phyloP scores from a whole-genome alignment of 345 rosid genomes.

The Cardiospermum halicacabum region DNA sequence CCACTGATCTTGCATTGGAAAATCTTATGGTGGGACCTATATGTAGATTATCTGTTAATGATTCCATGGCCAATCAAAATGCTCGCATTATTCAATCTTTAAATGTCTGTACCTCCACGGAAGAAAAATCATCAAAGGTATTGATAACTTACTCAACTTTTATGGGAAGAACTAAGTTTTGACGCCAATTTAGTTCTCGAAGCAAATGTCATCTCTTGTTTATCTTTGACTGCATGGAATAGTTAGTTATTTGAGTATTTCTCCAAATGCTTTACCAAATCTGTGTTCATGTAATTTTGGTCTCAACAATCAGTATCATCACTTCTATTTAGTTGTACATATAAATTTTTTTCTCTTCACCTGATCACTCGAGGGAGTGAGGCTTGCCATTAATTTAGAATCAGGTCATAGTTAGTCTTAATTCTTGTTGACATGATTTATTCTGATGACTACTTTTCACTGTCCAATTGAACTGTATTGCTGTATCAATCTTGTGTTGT shows the following conservation, averaged over 20 bases:
- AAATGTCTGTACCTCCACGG: constrained; percentile 37
- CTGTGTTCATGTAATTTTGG: background rate
- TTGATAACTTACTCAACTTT: background rate
- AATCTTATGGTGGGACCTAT: constrained; percentile 38
- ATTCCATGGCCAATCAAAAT: constrained; percentile 46
- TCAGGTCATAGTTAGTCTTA: background rate
- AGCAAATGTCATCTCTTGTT: background rate
- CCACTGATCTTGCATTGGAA: constrained; percentile 28
- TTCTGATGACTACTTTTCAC: background rate
- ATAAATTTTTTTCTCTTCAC: too few species aligned
- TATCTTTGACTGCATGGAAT: background rate
- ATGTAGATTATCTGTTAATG: constrained; percentile 38
- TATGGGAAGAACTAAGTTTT: background rate
- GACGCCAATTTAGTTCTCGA: background rate
- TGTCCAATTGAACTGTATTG: background rate
- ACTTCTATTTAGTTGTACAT: too few species aligned
- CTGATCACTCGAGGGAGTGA: too few species aligned
- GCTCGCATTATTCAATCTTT: constrained; percentile 45
- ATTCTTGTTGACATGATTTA: background rate
- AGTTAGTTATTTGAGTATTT: background rate
- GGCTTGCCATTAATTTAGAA: too few species aligned
- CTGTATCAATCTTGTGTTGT: background rate
- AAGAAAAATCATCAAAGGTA: constrained; percentile 47
- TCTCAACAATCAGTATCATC: background rate
- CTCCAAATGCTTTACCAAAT: background rate